phyloP scores from a whole-genome alignment of 352 stramenopile species.

The Globisporangium cederbergense region DNA sequence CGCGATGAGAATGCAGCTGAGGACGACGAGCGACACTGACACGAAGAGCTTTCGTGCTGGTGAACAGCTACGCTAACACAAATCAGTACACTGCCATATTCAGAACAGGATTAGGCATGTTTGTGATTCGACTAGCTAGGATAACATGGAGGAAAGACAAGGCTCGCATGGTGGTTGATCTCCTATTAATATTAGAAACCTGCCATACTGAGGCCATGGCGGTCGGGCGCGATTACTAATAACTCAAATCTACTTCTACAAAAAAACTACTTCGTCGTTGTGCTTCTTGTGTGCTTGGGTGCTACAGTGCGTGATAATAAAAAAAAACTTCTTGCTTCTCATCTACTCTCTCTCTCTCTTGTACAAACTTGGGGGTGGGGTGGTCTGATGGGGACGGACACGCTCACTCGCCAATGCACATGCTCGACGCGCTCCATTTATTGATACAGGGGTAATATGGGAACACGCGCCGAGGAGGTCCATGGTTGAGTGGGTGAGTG shows the following conservation, averaged over 20 bases:
- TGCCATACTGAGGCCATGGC: constrained; percentile 35
- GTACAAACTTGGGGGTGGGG: constrained; percentile 16
- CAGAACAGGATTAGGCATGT: neutral
- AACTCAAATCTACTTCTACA: constrained; percentile 40
- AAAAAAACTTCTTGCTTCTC: constrained; percentile 15
- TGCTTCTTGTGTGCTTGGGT: neutral
- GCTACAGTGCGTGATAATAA: constrained; percentile 14
- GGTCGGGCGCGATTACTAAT: constrained; percentile 8
- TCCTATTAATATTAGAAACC: constrained; percentile 20
- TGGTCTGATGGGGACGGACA: neutral
- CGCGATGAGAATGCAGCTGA: neutral
- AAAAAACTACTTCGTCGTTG: constrained; percentile 16
- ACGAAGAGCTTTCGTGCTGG: neutral
- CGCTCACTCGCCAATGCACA: neutral
- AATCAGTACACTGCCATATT: neutral
- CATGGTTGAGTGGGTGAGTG: neutral
- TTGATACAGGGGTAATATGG: constrained; percentile 21
- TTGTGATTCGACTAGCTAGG: neutral
- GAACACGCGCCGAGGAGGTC: neutral
- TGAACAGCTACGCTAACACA: neutral
- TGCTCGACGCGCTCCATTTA: constrained; percentile 12
- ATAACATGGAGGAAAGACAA: neutral
- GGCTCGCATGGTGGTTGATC: neutral
- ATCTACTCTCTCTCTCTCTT: constrained; percentile 17
- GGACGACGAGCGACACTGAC: neutral